A percentile compares a stretch with the other conserved stretches of the same genome.
Conservation (phyloP, 2,329 filamentous ascomycete genomes). For the Mycosphaerella sp. region DNA sequence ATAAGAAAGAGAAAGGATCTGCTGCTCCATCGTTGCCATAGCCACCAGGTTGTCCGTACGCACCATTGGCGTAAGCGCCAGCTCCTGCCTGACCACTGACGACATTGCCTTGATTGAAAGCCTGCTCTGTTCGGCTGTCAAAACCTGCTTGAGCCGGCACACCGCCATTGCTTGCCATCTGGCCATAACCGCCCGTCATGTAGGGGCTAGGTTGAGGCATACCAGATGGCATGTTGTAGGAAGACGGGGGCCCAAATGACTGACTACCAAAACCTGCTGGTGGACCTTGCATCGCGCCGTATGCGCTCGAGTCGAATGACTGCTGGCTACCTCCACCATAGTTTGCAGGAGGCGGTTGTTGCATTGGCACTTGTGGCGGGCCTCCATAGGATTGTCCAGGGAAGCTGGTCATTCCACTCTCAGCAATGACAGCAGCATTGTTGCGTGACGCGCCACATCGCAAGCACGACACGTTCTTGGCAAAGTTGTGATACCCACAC, state of each 20-base stretch:
- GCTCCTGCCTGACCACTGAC: conserved; percentile 61
- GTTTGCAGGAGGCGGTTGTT: conserved; percentile 58
- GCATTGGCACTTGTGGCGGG: conserved; percentile 72
- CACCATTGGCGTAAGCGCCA: conserved; percentile 60
- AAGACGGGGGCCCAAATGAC: conserved; percentile 83
- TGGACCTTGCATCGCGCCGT: conserved; percentile 52
- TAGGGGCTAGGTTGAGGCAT: conserved; percentile 76
- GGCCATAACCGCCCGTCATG: conserved; percentile 68
- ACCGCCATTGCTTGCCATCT: conserved; percentile 55
- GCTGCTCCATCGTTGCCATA: conserved; percentile 50
- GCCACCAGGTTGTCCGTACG: conserved; percentile 40
- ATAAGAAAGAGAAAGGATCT: conserved; percentile 76
- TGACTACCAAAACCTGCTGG: conserved; percentile 55
- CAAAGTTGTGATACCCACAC: conserved; percentile 98
- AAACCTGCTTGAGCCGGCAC: conserved; percentile 70
- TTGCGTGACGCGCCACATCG: conserved; percentile 93
- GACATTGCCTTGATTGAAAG: conserved; percentile 73
- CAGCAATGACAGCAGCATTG: conserved; percentile 86
- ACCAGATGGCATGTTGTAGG: conserved; percentile 81
- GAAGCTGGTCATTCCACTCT: conserved; percentile 61
- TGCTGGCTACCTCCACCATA: conserved; percentile 50
- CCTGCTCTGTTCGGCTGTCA: conserved; percentile 88
- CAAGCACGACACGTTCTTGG: conserved; percentile 97
- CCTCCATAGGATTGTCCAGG: conserved; percentile 49
- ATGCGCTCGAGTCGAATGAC: conserved; percentile 5